Evolutionary conservation across 164 flowering plant species (phyloP).

Genomic region (Tetrastigma voinierianum): DNA sequence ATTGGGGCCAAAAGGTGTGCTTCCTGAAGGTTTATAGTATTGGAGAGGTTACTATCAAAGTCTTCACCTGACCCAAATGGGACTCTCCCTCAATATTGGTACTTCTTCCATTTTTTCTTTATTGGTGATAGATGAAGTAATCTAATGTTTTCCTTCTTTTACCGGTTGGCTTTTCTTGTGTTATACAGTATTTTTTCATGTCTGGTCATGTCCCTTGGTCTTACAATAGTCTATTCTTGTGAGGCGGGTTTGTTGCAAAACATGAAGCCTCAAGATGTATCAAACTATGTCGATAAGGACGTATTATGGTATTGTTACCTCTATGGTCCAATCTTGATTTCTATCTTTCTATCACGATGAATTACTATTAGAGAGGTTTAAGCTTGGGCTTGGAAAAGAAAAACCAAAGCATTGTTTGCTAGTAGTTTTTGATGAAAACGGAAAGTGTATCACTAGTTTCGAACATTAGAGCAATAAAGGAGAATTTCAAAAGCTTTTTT

Average conservation of each 20-base stretch:
- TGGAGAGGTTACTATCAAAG: slow-evolving; percentile 84
- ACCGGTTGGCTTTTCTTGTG: neutral
- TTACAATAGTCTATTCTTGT: slow-evolving; percentile 61
- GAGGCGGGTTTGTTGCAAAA: slow-evolving; percentile 47
- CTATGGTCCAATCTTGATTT: too few relatives aligned
- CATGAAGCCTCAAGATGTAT: slow-evolving; percentile 25
- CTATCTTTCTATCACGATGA: too few relatives aligned
- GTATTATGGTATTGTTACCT: slow-evolving; percentile 16
- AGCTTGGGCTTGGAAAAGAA: too few relatives aligned
- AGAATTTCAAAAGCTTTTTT: too few relatives aligned
- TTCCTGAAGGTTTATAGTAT: slow-evolving; percentile 64
- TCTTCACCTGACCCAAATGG: slow-evolving; percentile 86
- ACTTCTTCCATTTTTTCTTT: neutral
- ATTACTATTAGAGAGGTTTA: too few relatives aligned
- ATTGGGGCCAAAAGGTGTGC: slow-evolving; percentile 31
- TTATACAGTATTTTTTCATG: neutral
- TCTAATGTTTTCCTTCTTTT: neutral
- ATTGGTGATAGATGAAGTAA: neutral
- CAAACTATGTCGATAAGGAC: slow-evolving; percentile 52
- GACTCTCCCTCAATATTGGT: slow-evolving; percentile 79
- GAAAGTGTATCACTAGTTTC: too few relatives aligned
- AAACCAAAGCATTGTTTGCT: too few relatives aligned
- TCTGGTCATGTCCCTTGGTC: slow-evolving; percentile 72
- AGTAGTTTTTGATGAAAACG: too few relatives aligned
- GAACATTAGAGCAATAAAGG: too few relatives aligned